Conservation (phyloP, 805 yeast species). For the Pichia scutulata region DNA sequence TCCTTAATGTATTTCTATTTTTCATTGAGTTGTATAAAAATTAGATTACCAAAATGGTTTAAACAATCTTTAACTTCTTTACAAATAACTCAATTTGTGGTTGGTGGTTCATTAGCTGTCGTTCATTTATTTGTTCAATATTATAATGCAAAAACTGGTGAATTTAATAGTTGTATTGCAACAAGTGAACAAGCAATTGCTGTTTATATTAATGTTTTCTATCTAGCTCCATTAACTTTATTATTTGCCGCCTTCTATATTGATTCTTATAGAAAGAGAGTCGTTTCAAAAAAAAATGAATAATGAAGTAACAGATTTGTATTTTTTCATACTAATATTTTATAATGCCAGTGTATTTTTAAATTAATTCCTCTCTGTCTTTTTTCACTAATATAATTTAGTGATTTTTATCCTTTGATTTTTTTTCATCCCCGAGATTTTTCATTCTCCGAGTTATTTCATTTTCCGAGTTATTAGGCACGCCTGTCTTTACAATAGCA, state of each 20-base stretch:
- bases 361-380: too few species aligned
- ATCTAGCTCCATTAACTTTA: constrained; percentile 60
- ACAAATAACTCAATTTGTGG: constrained; percentile 61
- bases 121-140: constrained; percentile 55
- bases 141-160: constrained; percentile 39
- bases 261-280: constrained; percentile 40
- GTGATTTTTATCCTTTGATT: too few species aligned
- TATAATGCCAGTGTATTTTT: too few species aligned
- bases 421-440: too few species aligned
- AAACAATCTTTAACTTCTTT: constrained; percentile 56
- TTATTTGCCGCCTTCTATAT: constrained; percentile 59
- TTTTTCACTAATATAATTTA: too few species aligned
- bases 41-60: constrained; percentile 47
- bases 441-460: too few species aligned
- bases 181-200: constrained; percentile 58
- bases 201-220: constrained; percentile 50
- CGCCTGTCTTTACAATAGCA: too few species aligned
- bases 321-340: too few species aligned
- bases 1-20: constrained; percentile 68
- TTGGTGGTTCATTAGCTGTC: constrained; percentile 64
- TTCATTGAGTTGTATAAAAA: constrained; percentile 49
- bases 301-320: neutral
- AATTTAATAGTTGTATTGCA: constrained; percentile 42
- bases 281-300: constrained; percentile 5
- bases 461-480: too few species aligned